phyloP scores from a whole-genome alignment of 352 stramenopile species.

The Globisporangium emineosum region DNA sequence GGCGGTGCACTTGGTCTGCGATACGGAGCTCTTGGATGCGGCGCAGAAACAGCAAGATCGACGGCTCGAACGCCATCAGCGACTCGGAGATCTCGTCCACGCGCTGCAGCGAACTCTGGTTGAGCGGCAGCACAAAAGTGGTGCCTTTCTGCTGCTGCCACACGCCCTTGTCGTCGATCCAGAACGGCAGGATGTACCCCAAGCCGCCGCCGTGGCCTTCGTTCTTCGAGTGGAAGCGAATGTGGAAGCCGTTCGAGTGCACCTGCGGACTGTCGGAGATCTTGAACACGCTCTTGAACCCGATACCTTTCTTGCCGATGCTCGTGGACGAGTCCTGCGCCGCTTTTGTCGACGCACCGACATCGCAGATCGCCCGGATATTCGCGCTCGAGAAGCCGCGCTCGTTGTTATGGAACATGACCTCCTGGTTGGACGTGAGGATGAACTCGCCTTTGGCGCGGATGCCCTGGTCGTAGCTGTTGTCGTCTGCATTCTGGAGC shows the following conservation, averaged over 20 bases:
- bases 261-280: conserved; percentile 79
- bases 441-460: conserved; percentile 60
- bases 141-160: conserved; percentile 52
- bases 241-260: conserved; percentile 87
- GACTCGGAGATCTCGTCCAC: conserved; percentile 59
- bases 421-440: conserved; percentile 38
- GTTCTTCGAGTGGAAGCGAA: conserved; percentile 71
- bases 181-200: conserved; percentile 81
- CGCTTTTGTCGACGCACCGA: conserved; percentile 82
- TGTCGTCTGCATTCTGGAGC: conserved; percentile 88
- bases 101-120: conserved; percentile 36
- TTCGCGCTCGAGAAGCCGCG: conserved; percentile 69
- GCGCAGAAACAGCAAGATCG: conserved; percentile 75
- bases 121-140: conserved; percentile 77
- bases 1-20: conserved; percentile 31
- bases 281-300: conserved; percentile 92
- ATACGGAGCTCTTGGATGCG: conserved; percentile 67
- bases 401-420: conserved; percentile 88
- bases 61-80: conserved; percentile 68
- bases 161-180: conserved; percentile 43
- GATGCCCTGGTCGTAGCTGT: conserved; percentile 43
- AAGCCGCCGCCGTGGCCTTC: conserved; percentile 41
- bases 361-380: conserved; percentile 83
- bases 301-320: conserved; percentile 90
- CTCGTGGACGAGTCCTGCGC: conserved; percentile 31